A percentile compares a stretch with the other conserved stretches of the same genome.
phyloP scores from a whole-genome alignment of 805 yeast species.

The Pichia insulana region DNA sequence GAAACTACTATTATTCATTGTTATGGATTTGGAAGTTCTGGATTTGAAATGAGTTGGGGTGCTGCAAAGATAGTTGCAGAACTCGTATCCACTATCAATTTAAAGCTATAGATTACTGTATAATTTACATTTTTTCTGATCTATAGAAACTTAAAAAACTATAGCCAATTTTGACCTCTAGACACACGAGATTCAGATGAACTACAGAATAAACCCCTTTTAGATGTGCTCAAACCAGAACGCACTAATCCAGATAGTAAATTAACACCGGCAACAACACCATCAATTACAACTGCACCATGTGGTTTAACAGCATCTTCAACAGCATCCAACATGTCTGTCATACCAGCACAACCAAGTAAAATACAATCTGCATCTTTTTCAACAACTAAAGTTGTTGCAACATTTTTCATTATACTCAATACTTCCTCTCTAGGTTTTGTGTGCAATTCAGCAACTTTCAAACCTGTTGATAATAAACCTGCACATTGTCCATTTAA shows the following conservation, averaged over 20 bases:
- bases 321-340: conserved; percentile 86
- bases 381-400: conserved; percentile 20
- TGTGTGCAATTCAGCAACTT: conserved; percentile 27
- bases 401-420: conserved; percentile 20
- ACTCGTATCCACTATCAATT: conserved; percentile 15
- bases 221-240: conserved; percentile 26
- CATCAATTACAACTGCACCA: conserved; percentile 78
- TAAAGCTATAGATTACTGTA: conserved; percentile 7
- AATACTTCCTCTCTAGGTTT: conserved; percentile 26
- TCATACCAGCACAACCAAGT: conserved; percentile 57
- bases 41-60: conserved; percentile 65
- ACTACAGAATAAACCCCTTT: conserved; percentile 20
- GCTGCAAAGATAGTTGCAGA: conserved; percentile 38
- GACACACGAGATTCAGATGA: conserved; percentile 5
- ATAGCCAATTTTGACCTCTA: conserved; percentile 9
- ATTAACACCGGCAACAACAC: conserved; percentile 22
- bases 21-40: conserved; percentile 73
- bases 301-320: conserved; percentile 91
- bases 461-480: conserved; percentile 24
- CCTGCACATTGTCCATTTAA: conserved; percentile 28
- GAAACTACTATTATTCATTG: conserved; percentile 38
- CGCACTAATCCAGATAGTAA: conserved; percentile 28
- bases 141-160: background rate
- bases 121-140: no score
- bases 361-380: conserved; percentile 56